Evolutionary conservation across 2,329 filamentous ascomycete genomes (phyloP).

Genomic region (Aspergillus sp.): DNA sequence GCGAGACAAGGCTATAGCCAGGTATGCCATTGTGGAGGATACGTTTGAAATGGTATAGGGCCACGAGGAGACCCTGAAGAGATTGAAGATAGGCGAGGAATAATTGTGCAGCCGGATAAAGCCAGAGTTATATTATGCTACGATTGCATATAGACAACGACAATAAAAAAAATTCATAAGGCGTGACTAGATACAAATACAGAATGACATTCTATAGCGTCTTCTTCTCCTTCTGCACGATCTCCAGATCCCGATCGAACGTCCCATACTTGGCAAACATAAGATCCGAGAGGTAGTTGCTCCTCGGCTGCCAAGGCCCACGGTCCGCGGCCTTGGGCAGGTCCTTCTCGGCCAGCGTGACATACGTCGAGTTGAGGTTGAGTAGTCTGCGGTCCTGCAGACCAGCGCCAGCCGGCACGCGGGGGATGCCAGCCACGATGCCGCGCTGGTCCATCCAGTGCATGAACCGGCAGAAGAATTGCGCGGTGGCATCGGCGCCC

Average conservation of each 20-base stretch:
- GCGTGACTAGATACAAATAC: neutral
- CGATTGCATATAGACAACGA: neutral
- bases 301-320: slow-evolving; percentile 34
- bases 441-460: slow-evolving; percentile 23
- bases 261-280: slow-evolving; percentile 31
- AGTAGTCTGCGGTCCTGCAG: slow-evolving; percentile 25
- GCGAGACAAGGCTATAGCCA: slow-evolving; percentile 51
- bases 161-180: no score
- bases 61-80: slow-evolving; percentile 27
- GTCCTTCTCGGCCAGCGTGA: slow-evolving; percentile 24
- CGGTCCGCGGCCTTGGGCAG: slow-evolving; percentile 33
- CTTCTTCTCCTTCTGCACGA: slow-evolving; percentile 1
- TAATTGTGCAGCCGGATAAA: slow-evolving; percentile 4
- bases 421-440: slow-evolving; percentile 21
- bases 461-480: slow-evolving; percentile 31
- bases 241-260: slow-evolving; percentile 27
- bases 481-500: slow-evolving; percentile 37
- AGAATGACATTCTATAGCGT: neutral
- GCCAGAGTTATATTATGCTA: neutral
- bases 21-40: slow-evolving; percentile 49
- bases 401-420: slow-evolving; percentile 9
- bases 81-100: slow-evolving; percentile 31
- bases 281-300: slow-evolving; percentile 33
- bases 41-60: slow-evolving; percentile 52
- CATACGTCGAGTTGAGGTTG: slow-evolving; percentile 35